Conservation (phyloP, 2,329 filamentous ascomycete species). For the Apiospora aurea region DNA sequence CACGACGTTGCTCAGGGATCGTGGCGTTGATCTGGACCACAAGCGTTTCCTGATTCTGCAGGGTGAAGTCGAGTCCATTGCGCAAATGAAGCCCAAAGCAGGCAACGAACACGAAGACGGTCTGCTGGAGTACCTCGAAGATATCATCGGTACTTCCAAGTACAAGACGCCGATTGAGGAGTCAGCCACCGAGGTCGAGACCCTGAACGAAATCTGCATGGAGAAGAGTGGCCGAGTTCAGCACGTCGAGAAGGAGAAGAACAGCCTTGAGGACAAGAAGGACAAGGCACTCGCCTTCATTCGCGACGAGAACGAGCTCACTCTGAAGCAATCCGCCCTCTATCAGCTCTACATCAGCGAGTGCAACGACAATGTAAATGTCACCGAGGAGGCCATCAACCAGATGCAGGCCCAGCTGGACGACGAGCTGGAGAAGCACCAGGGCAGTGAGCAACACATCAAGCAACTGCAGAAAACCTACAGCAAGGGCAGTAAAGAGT, state of each 20-base stretch:
- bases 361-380: conserved; percentile 85
- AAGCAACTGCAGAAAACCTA: conserved; percentile 88
- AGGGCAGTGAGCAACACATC: conserved; percentile 88
- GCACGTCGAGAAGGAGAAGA: conserved; percentile 97
- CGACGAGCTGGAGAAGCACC: conserved; percentile 87
- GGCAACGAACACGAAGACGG: conserved; percentile 95
- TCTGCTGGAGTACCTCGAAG: conserved; percentile 93
- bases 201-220: conserved; percentile 89
- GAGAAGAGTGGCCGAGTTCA: conserved; percentile 96
- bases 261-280: conserved; percentile 92
- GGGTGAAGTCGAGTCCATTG: conserved; percentile 97
- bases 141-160: conserved; percentile 98
- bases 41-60: conserved; percentile 98
- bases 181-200: conserved; percentile 86
- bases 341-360: conserved; percentile 93
- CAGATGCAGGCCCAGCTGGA: conserved; percentile 90
- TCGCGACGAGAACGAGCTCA: conserved; percentile 90
- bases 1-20: conserved; percentile 83
- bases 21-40: conserved; percentile 94
- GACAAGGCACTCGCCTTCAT: conserved; percentile 90
- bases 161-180: conserved; percentile 98
- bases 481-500: conserved; percentile 82
- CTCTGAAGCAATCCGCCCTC: conserved; percentile 85
- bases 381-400: conserved; percentile 88
- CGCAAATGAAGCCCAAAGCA: conserved; percentile 98